phyloP scores from a whole-genome alignment of 148 eudicot genomes.

The Amaranthus hypochondriacus region DNA sequence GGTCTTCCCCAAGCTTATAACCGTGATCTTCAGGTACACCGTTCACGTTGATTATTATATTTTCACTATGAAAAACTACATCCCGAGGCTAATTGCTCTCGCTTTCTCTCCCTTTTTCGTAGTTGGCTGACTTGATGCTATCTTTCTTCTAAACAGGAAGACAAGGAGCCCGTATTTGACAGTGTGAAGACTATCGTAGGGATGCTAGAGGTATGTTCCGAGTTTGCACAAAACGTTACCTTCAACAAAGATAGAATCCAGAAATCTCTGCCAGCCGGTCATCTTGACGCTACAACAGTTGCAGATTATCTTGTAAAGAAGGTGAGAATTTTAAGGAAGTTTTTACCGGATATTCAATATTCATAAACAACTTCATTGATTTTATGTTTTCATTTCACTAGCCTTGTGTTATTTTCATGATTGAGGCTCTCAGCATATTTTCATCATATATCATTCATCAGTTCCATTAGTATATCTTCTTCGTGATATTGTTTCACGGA shows the following conservation, averaged over 20 bases:
- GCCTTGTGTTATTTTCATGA: background rate
- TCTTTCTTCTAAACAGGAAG: conserved; percentile 56
- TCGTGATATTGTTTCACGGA: too few species aligned
- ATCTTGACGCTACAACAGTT: conserved; percentile 98
- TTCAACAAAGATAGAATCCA: conserved; percentile 42
- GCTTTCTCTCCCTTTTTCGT: background rate
- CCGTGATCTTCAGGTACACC: conserved; percentile 86
- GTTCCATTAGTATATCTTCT: too few species aligned
- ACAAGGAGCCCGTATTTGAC: conserved; percentile 94
- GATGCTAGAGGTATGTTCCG: conserved; percentile 92
- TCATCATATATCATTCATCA: too few species aligned
- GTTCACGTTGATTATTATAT: background rate
- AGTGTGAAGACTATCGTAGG: conserved; percentile 82
- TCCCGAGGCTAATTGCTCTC: background rate
- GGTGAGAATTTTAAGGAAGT: conserved; percentile 32
- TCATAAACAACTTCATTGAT: background rate
- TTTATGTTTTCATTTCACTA: background rate
- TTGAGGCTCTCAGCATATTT: too few species aligned
- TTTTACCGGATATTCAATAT: background rate
- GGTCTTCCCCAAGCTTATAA: conserved; percentile 98
- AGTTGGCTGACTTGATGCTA: background rate
- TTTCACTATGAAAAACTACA: background rate
- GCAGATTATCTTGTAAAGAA: conserved; percentile 98
- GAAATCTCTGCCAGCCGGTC: conserved; percentile 91
- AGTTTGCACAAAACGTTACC: conserved; percentile 56